Percentiles rank a stretch among this genome's conserved stretches.
Conservation (phyloP, 2,329 filamentous ascomycete species). For the Graphilbum fragrans region DNA sequence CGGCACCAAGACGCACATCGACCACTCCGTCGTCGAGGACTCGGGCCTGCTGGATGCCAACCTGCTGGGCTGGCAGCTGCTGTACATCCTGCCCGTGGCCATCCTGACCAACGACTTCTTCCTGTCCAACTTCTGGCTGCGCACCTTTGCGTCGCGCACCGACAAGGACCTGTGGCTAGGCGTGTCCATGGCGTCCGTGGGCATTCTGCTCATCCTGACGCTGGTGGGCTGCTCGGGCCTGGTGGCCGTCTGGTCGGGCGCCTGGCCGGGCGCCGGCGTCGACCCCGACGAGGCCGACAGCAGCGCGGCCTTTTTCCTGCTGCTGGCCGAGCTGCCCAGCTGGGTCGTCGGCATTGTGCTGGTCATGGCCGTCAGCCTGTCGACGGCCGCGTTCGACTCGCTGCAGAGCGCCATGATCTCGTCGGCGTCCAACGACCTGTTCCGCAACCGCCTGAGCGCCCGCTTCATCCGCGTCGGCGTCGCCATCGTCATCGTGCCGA, state of each 20-base stretch:
- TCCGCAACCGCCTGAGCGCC: conserved; percentile 68
- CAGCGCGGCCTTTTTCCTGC: conserved; percentile 61
- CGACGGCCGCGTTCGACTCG: conserved; percentile 68
- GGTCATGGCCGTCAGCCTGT: conserved; percentile 68
- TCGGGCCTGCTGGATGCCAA: conserved; percentile 58
- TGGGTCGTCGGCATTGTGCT: conserved; percentile 79
- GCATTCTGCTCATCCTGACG: conserved; percentile 56
- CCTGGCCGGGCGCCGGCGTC: conserved; percentile 54
- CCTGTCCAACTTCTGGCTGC: conserved; percentile 73
- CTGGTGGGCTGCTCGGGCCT: conserved; percentile 63
- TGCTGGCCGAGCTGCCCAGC: conserved; percentile 57
- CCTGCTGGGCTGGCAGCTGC: conserved; percentile 70
- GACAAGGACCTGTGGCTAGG: conserved; percentile 70
- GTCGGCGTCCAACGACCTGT: conserved; percentile 73
- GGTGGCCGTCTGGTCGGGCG: conserved; percentile 67
- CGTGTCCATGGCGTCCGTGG: conserved; percentile 52
- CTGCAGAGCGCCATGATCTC: conserved; percentile 77
- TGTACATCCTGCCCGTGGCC: conserved; percentile 74
- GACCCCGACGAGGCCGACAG: conserved; percentile 40
- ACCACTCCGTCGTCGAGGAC: conserved; percentile 52
- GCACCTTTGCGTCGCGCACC: conserved; percentile 67
- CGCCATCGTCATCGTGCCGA: conserved; percentile 60
- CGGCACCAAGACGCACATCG: conserved; percentile 61
- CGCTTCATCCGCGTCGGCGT: conserved; percentile 61
- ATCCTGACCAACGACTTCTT: conserved; percentile 81